These are phyloP conservation scores for Aspergillus tamarii DNA, from an alignment of 2,329 filamentous ascomycete species.

Conservation along the genomic window DNA sequence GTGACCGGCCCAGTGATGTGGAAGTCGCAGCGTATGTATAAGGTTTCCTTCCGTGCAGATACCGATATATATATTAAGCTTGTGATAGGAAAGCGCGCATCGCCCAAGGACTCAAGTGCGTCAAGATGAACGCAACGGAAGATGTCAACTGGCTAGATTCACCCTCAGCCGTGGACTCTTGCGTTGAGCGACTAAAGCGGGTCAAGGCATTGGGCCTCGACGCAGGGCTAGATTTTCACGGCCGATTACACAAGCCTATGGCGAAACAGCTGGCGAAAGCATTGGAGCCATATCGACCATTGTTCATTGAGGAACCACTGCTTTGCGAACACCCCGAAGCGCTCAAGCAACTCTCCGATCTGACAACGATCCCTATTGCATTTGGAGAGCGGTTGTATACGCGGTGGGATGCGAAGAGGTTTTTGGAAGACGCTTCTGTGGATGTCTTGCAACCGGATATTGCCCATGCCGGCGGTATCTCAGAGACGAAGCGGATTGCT, in stretches of 20 bases:
- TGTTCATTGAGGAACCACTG: conserved; percentile 76
- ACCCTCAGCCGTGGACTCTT: conserved; percentile 63
- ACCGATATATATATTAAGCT: not conserved
- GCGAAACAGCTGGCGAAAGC: conserved; percentile 72
- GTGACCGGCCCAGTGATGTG: conserved; percentile 70
- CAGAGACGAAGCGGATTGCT: conserved; percentile 70
- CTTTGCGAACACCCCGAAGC: conserved; percentile 70
- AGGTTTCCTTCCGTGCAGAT: not conserved
- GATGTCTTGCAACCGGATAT: conserved; percentile 77
- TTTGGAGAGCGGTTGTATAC: conserved; percentile 73
- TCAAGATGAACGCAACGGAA: conserved; percentile 82
- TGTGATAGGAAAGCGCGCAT: conserved; percentile 45
- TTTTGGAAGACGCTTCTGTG: conserved; percentile 68
- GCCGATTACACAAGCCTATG: conserved; percentile 77
- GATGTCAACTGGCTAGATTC: conserved; percentile 78
- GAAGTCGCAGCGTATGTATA: conserved; percentile 53
- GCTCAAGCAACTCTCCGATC: conserved; percentile 62
- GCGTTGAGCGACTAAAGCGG: conserved; percentile 67
- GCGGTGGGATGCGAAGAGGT: conserved; percentile 74
- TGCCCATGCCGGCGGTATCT: conserved; percentile 72
- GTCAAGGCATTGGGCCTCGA: conserved; percentile 74
- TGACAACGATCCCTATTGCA: conserved; percentile 67
- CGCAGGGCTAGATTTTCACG: conserved; percentile 77
- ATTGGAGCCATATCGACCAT: conserved; percentile 67
- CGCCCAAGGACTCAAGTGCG: conserved; percentile 43